phyloP scores from a whole-genome alignment of 2,329 filamentous ascomycete species.

The Curvularia lunata region DNA sequence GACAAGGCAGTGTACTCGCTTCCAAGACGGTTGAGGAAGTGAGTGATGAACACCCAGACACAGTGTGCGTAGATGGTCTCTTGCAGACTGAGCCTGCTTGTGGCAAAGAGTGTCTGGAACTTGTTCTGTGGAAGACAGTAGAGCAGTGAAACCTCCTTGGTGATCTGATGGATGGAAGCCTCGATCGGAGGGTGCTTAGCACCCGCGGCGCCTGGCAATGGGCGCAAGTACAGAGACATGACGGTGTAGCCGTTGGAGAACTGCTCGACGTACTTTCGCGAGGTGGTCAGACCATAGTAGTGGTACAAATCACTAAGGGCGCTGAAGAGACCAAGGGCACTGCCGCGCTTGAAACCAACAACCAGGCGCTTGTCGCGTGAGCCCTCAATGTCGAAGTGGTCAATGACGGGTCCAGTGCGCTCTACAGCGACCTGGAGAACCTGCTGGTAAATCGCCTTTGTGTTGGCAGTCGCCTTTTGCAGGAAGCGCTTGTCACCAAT shows the following conservation, averaged over 20 bases:
- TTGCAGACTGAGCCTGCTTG: slow-evolving; percentile 85
- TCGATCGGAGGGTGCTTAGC: slow-evolving; percentile 78
- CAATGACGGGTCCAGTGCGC: slow-evolving; percentile 91
- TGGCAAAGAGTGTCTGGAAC: slow-evolving; percentile 87
- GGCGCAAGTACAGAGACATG: slow-evolving; percentile 92
- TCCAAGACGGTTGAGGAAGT: slow-evolving; percentile 94
- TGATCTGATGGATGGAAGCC: slow-evolving; percentile 96
- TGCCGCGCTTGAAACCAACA: slow-evolving; percentile 91
- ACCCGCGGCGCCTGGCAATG: slow-evolving; percentile 57
- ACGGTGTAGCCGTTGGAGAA: slow-evolving; percentile 98
- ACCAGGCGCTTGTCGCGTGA: slow-evolving; percentile 92
- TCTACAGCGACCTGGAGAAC: slow-evolving; percentile 85
- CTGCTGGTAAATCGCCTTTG: slow-evolving; percentile 92
- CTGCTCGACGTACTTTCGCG: slow-evolving; percentile 95
- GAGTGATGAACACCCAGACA: slow-evolving; percentile 96
- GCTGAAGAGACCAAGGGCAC: slow-evolving; percentile 91
- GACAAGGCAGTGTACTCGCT: slow-evolving; percentile 90
- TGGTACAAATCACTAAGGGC: slow-evolving; percentile 96
- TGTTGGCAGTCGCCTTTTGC: slow-evolving; percentile 94
- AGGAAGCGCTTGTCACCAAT: slow-evolving; percentile 94
- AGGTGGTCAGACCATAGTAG: slow-evolving; percentile 96
- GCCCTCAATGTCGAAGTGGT: slow-evolving; percentile 94
- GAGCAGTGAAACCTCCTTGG: slow-evolving; percentile 94
- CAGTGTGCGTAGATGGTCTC: slow-evolving; percentile 98
- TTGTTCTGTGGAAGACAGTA: slow-evolving; percentile 99